Conservation (phyloP, 345 rosid species). For the Eucalyptus caleyi region DNA sequence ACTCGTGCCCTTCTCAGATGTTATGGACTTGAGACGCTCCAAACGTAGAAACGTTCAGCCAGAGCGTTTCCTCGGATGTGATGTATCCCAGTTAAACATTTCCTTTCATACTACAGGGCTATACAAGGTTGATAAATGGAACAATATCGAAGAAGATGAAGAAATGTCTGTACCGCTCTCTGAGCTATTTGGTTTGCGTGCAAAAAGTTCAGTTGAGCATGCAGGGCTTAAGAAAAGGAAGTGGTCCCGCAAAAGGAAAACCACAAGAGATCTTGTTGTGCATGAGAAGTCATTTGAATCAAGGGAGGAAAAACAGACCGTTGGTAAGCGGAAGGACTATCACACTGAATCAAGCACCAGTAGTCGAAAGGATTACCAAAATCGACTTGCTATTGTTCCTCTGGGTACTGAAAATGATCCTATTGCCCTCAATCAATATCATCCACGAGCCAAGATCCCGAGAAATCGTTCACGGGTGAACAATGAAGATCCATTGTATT, state of each 20-base stretch:
- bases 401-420: constrained; percentile 21
- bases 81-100: constrained; percentile 15
- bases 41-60: constrained; percentile 59
- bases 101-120: constrained; percentile 35
- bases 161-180: constrained; percentile 54
- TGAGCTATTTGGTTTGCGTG: constrained; percentile 8
- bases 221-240: background rate
- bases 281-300: background rate
- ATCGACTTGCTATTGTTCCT: constrained; percentile 23
- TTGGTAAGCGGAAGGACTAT: background rate
- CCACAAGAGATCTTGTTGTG: background rate
- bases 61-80: constrained; percentile 45
- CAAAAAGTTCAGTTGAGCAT: background rate
- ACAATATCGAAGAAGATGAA: constrained; percentile 16
- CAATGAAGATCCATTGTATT: constrained; percentile 9
- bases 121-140: constrained; percentile 24
- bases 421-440: constrained; percentile 13
- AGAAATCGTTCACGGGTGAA: constrained; percentile 5
- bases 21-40: constrained; percentile 52
- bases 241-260: background rate
- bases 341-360: background rate
- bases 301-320: background rate
- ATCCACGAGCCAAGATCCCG: constrained; percentile 11
- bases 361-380: background rate
- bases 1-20: constrained; percentile 14